Evolutionary conservation across 2,329 filamentous ascomycete genomes (phyloP).

Genomic region (Triangularia setosa): DNA sequence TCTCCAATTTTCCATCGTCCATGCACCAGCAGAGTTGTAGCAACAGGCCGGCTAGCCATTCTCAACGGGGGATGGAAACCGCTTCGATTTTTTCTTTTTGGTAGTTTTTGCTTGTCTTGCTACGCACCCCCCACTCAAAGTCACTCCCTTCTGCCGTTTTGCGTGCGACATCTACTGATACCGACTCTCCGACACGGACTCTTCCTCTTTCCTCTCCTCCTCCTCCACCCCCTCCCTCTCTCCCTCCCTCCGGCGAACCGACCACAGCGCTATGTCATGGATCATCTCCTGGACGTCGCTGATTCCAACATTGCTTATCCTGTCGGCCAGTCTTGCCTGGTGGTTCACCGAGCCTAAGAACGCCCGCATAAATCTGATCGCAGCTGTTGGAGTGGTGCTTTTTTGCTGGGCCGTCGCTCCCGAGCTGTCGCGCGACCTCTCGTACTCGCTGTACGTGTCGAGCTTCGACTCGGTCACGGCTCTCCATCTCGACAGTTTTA

Average conservation of each 20-base stretch:
- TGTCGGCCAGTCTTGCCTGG: slow-evolving; percentile 41
- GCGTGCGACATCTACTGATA: slow-evolving; percentile 1
- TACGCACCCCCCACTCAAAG: not conserved
- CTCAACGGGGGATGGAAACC: not conserved
- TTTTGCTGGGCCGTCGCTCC: slow-evolving; percentile 42
- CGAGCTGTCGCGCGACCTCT: slow-evolving; percentile 36
- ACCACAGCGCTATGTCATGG: slow-evolving; percentile 47
- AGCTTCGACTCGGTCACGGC: slow-evolving; percentile 35
- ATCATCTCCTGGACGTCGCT: slow-evolving; percentile 44
- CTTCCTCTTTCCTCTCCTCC: slow-evolving; percentile 21
- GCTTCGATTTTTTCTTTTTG: not conserved
- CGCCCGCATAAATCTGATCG: slow-evolving; percentile 40
- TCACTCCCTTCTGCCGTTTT: slow-evolving; percentile 13
- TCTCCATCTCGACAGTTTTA: slow-evolving; percentile 44
- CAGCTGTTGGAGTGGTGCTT: slow-evolving; percentile 37
- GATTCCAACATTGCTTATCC: slow-evolving; percentile 42
- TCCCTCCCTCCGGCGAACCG: slow-evolving; percentile 11
- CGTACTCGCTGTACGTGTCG: slow-evolving; percentile 34
- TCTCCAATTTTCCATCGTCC: slow-evolving; percentile 1
- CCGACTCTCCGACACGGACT: slow-evolving; percentile 13
- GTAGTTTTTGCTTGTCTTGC: not conserved
- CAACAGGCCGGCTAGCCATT: slow-evolving; percentile 1
- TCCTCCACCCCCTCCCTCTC: slow-evolving; percentile 6
- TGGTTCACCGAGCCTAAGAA: slow-evolving; percentile 44
- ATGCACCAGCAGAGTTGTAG: slow-evolving; percentile 6